Evolutionary conservation across 495 filamentous ascomycete genomes (phyloP).

Genomic region (Aspergillus bertholletiae): DNA sequence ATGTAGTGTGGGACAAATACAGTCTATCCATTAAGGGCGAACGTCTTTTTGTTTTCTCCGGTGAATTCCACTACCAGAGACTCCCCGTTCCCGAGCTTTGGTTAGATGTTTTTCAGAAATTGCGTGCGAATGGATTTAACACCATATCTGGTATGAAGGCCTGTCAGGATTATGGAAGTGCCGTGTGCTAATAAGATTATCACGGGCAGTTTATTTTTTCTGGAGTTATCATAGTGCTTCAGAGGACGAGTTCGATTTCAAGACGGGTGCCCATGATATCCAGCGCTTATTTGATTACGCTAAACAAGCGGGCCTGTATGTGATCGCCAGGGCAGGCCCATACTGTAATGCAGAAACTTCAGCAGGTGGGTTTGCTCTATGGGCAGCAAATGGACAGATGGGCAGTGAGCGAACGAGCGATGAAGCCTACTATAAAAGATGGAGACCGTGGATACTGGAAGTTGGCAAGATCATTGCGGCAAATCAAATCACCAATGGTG

Average conservation of each 20-base stretch:
- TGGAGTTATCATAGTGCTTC: conserved; percentile 53
- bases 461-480: conserved; percentile 45
- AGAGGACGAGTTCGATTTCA: conserved; percentile 51
- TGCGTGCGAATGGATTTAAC: conserved; percentile 57
- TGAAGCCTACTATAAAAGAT: conserved; percentile 35
- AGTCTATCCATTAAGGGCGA: conserved; percentile 55
- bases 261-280: conserved; percentile 51
- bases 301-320: conserved; percentile 53
- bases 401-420: conserved; percentile 41
- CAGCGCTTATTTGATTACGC: conserved; percentile 52
- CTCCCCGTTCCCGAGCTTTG: conserved; percentile 57
- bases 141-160: conserved; percentile 33
- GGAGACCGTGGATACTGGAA: conserved; percentile 8
- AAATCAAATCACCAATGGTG: conserved; percentile 50
- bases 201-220: conserved; percentile 51
- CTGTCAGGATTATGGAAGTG: not conserved
- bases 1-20: conserved; percentile 52
- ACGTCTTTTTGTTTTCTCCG: conserved; percentile 53
- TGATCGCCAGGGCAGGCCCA: conserved; percentile 56
- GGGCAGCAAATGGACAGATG: conserved; percentile 49
- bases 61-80: conserved; percentile 57
- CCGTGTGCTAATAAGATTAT: not conserved
- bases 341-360: conserved; percentile 55
- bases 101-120: conserved; percentile 60
- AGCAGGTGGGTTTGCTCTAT: conserved; percentile 48